A percentile compares a stretch with the other conserved stretches of the same genome.
phyloP scores from a whole-genome alignment of 345 rosid genomes.

The Lepidium didymum region DNA sequence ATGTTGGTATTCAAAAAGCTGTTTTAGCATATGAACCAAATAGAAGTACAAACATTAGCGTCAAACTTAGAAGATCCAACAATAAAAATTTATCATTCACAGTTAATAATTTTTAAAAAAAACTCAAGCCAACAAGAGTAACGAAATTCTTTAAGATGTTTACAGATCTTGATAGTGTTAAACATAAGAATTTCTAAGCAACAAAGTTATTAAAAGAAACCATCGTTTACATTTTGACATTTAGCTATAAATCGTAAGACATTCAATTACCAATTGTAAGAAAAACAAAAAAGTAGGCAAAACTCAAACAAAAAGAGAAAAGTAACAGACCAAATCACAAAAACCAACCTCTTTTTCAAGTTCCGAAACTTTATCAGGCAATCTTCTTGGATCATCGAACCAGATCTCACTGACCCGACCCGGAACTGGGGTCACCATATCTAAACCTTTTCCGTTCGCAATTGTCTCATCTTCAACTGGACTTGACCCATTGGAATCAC shows the following conservation, averaged over 20 bases:
- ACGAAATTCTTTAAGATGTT: neutral
- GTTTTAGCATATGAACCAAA: slow-evolving; percentile 5
- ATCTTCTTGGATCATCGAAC: slow-evolving; percentile 30
- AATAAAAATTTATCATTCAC: neutral
- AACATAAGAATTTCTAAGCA: neutral
- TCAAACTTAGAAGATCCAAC: neutral
- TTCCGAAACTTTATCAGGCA: slow-evolving; percentile 43
- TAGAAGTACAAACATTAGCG: neutral
- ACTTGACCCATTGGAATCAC: slow-evolving; percentile 20
- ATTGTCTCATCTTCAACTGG: neutral
- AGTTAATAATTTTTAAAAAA: neutral
- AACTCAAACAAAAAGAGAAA: neutral
- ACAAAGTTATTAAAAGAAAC: neutral
- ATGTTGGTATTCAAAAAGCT: slow-evolving; percentile 93
- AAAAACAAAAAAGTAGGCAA: neutral
- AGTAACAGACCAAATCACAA: neutral
- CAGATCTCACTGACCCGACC: slow-evolving; percentile 30
- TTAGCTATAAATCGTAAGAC: neutral
- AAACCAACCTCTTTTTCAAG: slow-evolving; percentile 76
- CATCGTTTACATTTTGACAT: neutral
- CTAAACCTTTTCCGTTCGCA: slow-evolving; percentile 25
- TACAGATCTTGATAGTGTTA: neutral
- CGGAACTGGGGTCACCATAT: slow-evolving; percentile 41
- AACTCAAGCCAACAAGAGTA: neutral
- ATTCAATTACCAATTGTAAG: neutral